Evolutionary conservation across 2,329 filamentous ascomycete genomes (phyloP).

Genomic region (Fusarium pseudocircinatum): DNA sequence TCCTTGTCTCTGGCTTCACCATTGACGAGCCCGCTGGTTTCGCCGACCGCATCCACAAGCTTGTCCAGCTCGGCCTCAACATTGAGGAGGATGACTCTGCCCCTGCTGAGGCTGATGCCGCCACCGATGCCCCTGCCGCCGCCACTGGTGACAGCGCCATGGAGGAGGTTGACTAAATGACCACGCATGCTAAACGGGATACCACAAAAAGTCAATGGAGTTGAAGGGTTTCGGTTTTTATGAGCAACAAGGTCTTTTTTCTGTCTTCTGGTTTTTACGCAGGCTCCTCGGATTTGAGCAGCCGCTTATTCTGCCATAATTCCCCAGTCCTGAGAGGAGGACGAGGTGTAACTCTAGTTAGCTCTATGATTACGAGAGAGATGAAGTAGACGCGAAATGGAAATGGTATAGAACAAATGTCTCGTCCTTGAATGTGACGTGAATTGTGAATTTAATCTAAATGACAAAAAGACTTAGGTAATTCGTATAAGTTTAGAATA

Average conservation of each 20-base stretch:
- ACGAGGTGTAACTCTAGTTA: constrained; percentile 54
- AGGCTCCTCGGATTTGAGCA: constrained; percentile 39
- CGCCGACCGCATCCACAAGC: constrained; percentile 99
- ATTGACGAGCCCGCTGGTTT: constrained; percentile 99
- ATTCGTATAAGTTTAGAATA: neutral
- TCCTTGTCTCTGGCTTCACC: constrained; percentile 98
- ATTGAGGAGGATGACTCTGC: constrained; percentile 90
- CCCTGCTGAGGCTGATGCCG: constrained; percentile 64
- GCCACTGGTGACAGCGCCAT: constrained; percentile 89
- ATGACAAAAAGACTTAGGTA: neutral
- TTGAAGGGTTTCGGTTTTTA: constrained; percentile 51
- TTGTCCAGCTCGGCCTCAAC: constrained; percentile 96
- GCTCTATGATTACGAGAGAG: constrained; percentile 54
- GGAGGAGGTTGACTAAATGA: constrained; percentile 97
- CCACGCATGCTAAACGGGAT: constrained; percentile 46
- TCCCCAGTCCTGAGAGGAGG: constrained; percentile 38
- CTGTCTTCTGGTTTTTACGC: constrained; percentile 47
- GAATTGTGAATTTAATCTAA: neutral
- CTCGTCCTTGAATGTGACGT: neutral
- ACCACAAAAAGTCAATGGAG: constrained; percentile 56
- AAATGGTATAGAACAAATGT: constrained; percentile 43
- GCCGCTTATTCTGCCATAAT: constrained; percentile 49
- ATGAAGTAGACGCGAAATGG: constrained; percentile 53
- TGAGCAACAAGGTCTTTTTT: constrained; percentile 47
- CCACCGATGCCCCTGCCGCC: constrained; percentile 65